phyloP scores from a whole-genome alignment of 2,329 filamentous ascomycete genomes.

The Fusarium graminum region DNA sequence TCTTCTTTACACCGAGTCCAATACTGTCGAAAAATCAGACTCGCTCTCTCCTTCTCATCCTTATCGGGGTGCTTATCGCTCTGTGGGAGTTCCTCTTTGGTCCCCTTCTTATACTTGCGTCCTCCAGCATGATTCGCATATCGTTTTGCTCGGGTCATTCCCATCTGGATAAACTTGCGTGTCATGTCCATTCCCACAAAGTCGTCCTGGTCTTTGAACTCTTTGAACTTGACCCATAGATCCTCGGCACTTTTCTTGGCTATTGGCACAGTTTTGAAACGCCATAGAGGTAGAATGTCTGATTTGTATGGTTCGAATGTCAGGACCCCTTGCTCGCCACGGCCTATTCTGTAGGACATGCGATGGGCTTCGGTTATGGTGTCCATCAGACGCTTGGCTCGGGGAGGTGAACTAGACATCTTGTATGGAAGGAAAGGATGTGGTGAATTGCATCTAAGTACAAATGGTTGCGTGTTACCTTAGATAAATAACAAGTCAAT shows the following conservation, averaged over 20 bases:
- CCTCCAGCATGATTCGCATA: slow-evolving; percentile 70
- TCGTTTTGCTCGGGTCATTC: slow-evolving; percentile 71
- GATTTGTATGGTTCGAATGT: slow-evolving; percentile 75
- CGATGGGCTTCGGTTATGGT: slow-evolving; percentile 27
- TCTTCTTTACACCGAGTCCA: slow-evolving; percentile 44
- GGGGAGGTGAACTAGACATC: background rate
- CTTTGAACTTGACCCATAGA: slow-evolving; percentile 64
- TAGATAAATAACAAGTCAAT: too few species aligned
- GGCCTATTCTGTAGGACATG: slow-evolving; percentile 66
- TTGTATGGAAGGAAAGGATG: too few species aligned
- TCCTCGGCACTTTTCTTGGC: slow-evolving; percentile 59
- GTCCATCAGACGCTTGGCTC: slow-evolving; percentile 12
- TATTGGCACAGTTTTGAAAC: slow-evolving; percentile 58
- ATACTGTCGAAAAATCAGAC: slow-evolving; percentile 36
- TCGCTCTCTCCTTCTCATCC: slow-evolving; percentile 40
- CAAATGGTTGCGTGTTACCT: too few species aligned
- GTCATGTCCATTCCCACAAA: slow-evolving; percentile 76
- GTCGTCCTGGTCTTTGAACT: slow-evolving; percentile 64
- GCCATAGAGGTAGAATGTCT: slow-evolving; percentile 68
- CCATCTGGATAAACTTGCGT: slow-evolving; percentile 75
- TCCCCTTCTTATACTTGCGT: slow-evolving; percentile 61
- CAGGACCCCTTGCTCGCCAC: slow-evolving; percentile 71
- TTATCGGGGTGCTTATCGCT: slow-evolving; percentile 36
- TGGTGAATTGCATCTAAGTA: too few species aligned
- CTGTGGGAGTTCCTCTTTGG: slow-evolving; percentile 27